Base-by-base conservation (phyloP, 2,329 filamentous ascomycete genomes). In the Esteya vermicola region DNA sequence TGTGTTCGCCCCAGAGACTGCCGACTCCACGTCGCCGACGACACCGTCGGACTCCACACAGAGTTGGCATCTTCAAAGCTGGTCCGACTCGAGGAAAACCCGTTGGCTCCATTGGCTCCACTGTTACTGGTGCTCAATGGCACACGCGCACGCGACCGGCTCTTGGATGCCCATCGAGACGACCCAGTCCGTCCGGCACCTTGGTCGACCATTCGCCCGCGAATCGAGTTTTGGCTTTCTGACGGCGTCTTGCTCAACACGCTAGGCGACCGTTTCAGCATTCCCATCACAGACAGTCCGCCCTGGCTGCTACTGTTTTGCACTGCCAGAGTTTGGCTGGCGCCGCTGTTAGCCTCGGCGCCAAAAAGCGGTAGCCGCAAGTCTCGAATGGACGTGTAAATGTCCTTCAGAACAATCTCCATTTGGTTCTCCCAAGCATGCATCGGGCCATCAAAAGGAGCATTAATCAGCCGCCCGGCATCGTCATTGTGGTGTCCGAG, bases 1-100 rank as follows among this genome's bases (percentile, higher is more conserved):
- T 93, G 78, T 1, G 86, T 93, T 54, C 93, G 85, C 25, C 88
- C 85, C 44, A 93, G 70, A 1, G 89, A 96, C 53, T 91, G 84
- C 52, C 85, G 89, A 62, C 88, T 95, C 86, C 88, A 95, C 0
- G 84, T 91, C 47, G 86, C 93, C n/a, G 86, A 93, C 18, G 85
- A 85, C 30, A 68, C 61, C 2, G 75, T 67, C 10, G 91, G 91
- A 51, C 85, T 95, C 85, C 85, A 96, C 35, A 95, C 70, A 2
- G 85, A 93, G 45, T 78, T 83, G 44, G 78, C 76, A 51, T 98
- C 91, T 44, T 98, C 91, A 47, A 98, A 75, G 58, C 89, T 96
- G 9, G 89, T 96, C 38, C 88, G 76, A 54, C 86, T 95, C 0
- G 89, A 95, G 20, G 82, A 86, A 54, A 93, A 75, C 12, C 83